These are phyloP conservation scores for Fraxinus sp. DNA, from an alignment of 305 asterid genomes.

Conservation along the genomic window DNA sequence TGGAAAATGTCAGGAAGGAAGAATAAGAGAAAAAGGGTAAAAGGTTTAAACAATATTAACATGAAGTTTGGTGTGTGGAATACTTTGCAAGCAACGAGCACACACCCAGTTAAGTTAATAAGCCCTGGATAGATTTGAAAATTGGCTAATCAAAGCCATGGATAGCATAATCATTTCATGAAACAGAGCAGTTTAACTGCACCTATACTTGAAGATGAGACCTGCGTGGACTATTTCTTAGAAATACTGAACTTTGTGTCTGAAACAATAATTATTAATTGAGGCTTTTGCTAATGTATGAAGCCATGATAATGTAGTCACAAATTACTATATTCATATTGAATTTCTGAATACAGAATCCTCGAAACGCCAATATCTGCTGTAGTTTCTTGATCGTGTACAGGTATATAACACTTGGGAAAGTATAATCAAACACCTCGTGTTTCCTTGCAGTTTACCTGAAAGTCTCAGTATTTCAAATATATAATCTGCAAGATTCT, in stretches of 20 bases:
- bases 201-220: not conserved
- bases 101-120: not conserved
- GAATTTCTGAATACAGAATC: not conserved
- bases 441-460: constrained; percentile 45
- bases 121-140: constrained; percentile 3
- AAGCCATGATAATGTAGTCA: not conserved
- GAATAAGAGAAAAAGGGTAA: constrained; percentile 8
- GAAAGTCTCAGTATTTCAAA: constrained; percentile 89
- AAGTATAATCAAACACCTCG: constrained; percentile 16
- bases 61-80: not conserved
- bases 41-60: constrained; percentile 10
- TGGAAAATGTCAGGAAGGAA: constrained; percentile 32
- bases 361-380: not conserved
- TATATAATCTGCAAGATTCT: constrained; percentile 79
- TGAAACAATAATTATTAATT: not conserved
- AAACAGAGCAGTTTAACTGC: not conserved
- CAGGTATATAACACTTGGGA: not conserved
- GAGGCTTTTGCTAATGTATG: not conserved
- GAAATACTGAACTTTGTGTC: not conserved
- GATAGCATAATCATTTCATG: not conserved
- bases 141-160: not conserved
- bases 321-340: not conserved
- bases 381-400: not conserved
- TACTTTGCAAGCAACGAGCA: not conserved
- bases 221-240: not conserved